phyloP scores from a whole-genome alignment of 2,329 filamentous ascomycete species.

The Aspergillus sp. region DNA sequence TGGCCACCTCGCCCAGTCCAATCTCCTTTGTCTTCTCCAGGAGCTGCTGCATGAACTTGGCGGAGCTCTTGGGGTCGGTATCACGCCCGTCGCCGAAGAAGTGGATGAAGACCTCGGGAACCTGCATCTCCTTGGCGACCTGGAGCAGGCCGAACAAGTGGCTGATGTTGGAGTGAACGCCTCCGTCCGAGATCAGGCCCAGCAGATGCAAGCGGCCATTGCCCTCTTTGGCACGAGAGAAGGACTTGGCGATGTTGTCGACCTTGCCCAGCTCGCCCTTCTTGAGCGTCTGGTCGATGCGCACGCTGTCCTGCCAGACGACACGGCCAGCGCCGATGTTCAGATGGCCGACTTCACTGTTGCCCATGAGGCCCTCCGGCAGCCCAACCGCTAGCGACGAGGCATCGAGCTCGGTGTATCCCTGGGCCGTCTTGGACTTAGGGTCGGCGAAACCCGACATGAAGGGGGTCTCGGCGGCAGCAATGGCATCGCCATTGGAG shows the following conservation, averaged over 20 bases:
- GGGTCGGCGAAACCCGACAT: constrained; percentile 75
- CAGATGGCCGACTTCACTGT: constrained; percentile 95
- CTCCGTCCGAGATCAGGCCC: constrained; percentile 87
- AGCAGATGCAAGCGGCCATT: constrained; percentile 89
- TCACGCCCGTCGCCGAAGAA: constrained; percentile 98
- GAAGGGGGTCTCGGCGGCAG: constrained; percentile 80
- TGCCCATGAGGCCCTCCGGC: constrained; percentile 95
- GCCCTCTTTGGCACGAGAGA: constrained; percentile 71
- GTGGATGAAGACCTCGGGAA: constrained; percentile 93
- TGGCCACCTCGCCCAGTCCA: constrained; percentile 77
- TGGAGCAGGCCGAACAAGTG: constrained; percentile 81
- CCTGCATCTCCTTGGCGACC: constrained; percentile 76
- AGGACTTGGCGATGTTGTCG: constrained; percentile 65
- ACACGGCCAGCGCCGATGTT: constrained; percentile 97
- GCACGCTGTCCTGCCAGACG: constrained; percentile 96
- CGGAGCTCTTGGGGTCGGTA: constrained; percentile 91
- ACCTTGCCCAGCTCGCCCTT: constrained; percentile 69
- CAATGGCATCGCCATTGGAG: constrained; percentile 88
- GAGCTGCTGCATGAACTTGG: constrained; percentile 78
- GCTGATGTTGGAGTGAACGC: constrained; percentile 92
- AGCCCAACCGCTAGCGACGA: constrained; percentile 93
- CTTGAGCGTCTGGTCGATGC: constrained; percentile 89
- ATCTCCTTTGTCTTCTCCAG: constrained; percentile 73
- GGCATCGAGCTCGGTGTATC: constrained; percentile 87
- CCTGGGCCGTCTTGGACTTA: constrained; percentile 63